Conservation (phyloP, 768 basidiomycete genomes). For the Gyrodon lividus region DNA sequence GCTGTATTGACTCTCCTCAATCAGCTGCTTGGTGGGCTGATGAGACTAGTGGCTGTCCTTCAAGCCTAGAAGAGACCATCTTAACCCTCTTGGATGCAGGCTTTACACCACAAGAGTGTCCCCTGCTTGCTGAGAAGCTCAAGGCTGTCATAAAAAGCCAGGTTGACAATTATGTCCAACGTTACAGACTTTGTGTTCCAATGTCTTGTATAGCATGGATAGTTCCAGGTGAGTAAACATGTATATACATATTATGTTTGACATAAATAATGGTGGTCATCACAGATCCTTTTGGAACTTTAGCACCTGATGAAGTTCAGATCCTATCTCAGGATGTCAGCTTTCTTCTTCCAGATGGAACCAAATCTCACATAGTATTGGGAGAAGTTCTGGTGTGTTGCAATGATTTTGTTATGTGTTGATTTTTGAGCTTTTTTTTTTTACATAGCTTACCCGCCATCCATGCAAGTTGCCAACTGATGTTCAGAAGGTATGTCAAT, state of each 20-base stretch:
- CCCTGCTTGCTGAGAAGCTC: slow-evolving; percentile 55
- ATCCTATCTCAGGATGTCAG: slow-evolving; percentile 48
- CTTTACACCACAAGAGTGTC: slow-evolving; percentile 49
- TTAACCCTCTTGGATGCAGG: slow-evolving; percentile 58
- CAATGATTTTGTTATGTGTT: background rate
- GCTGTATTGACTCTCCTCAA: slow-evolving; percentile 27
- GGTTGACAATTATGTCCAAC: slow-evolving; percentile 42
- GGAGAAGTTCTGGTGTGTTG: slow-evolving; percentile 56
- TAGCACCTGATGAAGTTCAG: slow-evolving; percentile 56
- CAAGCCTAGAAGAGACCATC: slow-evolving; percentile 59
- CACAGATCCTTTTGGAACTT: slow-evolving; percentile 50
- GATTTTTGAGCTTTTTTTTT: background rate
- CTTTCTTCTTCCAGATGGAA: slow-evolving; percentile 42
- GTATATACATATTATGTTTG: background rate
- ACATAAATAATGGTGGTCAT: background rate
- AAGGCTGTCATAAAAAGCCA: slow-evolving; percentile 45
- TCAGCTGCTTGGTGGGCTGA: slow-evolving; percentile 76
- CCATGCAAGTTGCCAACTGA: slow-evolving; percentile 75
- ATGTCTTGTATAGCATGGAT: slow-evolving; percentile 63
- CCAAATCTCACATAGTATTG: slow-evolving; percentile 46
- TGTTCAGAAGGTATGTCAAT: slow-evolving; percentile 52
- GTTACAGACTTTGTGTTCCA: slow-evolving; percentile 49
- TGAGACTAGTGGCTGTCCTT: slow-evolving; percentile 57
- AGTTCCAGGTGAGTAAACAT: slow-evolving; percentile 45
- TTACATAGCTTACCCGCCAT: slow-evolving; percentile 52